Evolutionary conservation across 2,329 filamentous ascomycete genomes (phyloP).

Genomic region (Bertia moriformis): DNA sequence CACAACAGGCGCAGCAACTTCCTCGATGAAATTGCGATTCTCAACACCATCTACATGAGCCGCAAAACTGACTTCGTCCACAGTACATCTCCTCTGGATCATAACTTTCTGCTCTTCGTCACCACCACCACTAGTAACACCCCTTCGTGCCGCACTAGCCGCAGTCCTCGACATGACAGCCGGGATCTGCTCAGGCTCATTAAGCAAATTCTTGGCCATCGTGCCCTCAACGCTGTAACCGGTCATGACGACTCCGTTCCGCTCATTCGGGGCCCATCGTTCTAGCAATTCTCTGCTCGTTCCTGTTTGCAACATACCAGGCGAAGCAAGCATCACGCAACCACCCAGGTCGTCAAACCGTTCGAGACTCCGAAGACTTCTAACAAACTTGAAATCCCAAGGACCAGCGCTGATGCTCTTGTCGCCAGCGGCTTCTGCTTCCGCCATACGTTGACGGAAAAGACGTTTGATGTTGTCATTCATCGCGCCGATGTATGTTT

Average conservation of each 20-base stretch:
- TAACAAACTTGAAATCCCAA: conserved; percentile 93
- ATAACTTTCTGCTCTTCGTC: conserved; percentile 72
- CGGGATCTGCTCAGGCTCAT: conserved; percentile 86
- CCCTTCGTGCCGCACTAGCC: neutral
- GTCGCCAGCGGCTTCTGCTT: conserved; percentile 70
- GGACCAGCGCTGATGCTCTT: conserved; percentile 65
- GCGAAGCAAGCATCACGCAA: conserved; percentile 93
- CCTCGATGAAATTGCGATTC: conserved; percentile 92
- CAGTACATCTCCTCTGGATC: conserved; percentile 82
- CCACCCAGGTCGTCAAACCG: conserved; percentile 90
- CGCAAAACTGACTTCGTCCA: conserved; percentile 89
- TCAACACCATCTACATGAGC: conserved; percentile 93
- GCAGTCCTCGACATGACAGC: conserved; percentile 60
- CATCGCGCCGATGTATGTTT: conserved; percentile 96
- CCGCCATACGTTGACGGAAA: conserved; percentile 84
- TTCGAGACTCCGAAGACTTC: conserved; percentile 81
- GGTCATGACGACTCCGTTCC: conserved; percentile 96
- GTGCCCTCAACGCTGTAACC: conserved; percentile 97
- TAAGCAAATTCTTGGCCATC: conserved; percentile 91
- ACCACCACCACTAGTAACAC: conserved; percentile 8
- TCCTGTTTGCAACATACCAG: conserved; percentile 95
- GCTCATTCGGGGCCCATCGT: conserved; percentile 87
- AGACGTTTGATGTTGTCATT: conserved; percentile 96
- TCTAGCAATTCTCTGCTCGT: conserved; percentile 86
- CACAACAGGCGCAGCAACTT: conserved; percentile 80